Percentiles rank a stretch among this genome's conserved stretches.
These are phyloP conservation scores for Coemansia sp. DNA, from an alignment of 371 early-diverging fungal genomes.

Conservation along the genomic window DNA sequence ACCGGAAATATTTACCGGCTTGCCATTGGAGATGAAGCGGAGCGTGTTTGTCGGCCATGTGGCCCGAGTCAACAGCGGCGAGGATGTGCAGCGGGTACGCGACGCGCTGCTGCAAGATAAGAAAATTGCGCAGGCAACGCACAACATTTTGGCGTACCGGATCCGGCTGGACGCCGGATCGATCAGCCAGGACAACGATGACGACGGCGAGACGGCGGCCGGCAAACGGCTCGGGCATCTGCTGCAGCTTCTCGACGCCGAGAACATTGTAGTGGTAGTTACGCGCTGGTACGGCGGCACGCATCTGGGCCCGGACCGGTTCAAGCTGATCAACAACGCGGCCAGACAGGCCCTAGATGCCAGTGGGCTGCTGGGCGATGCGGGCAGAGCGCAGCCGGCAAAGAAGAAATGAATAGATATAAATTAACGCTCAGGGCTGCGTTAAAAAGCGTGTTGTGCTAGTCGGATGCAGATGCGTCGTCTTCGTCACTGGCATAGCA, in stretches of 20 bases:
- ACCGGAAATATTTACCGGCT: constrained; percentile 54
- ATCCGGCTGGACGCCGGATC: constrained; percentile 55
- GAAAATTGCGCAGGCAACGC: constrained; percentile 81
- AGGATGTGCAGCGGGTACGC: constrained; percentile 63
- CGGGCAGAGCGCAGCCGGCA: not conserved
- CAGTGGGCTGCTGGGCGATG: constrained; percentile 58
- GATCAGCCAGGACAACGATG: constrained; percentile 65
- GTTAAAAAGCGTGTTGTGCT: not conserved
- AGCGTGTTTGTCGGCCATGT: constrained; percentile 84
- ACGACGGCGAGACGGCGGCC: constrained; percentile 83
- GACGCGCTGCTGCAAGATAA: constrained; percentile 66
- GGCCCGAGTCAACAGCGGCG: constrained; percentile 60
- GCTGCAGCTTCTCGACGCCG: constrained; percentile 69
- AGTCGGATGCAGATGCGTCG: constrained; percentile 4
- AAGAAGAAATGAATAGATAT: not conserved
- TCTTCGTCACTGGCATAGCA: constrained; percentile 12
- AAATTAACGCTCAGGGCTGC: too few species aligned
- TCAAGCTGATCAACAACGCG: constrained; percentile 87
- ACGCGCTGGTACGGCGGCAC: constrained; percentile 92
- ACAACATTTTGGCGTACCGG: constrained; percentile 89
- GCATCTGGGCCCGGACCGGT: constrained; percentile 79
- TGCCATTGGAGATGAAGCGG: constrained; percentile 77
- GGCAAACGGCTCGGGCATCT: constrained; percentile 77
- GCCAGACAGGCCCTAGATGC: constrained; percentile 70
- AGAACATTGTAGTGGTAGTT: constrained; percentile 81